Conservation (phyloP, 139 green algal genomes). For the Zygnema cylindricum region DNA sequence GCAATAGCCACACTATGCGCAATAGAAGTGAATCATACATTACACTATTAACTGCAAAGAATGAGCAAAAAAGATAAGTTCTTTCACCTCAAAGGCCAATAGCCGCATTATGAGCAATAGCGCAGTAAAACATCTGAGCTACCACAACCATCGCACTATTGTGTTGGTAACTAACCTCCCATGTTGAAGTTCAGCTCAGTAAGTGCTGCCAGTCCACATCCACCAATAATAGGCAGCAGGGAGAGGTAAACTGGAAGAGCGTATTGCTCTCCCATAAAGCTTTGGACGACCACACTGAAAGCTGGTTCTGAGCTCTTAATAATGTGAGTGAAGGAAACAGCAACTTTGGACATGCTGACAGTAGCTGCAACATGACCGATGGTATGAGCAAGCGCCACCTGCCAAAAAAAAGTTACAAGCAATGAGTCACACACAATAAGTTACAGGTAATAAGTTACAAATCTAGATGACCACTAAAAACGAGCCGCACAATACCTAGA, state of each 20-base stretch:
- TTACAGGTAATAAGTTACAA: no score
- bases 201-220: constrained; percentile 39
- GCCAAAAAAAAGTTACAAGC: constrained; percentile 33
- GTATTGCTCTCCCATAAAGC: constrained; percentile 82
- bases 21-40: background rate
- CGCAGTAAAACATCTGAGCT: background rate
- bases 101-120: background rate
- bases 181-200: constrained; percentile 89
- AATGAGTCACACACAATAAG: no score
- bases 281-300: constrained; percentile 90
- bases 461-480: no score
- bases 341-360: constrained; percentile 94
- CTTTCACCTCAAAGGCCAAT: background rate
- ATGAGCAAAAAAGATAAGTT: background rate
- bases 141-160: background rate
- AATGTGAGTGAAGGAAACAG: constrained; percentile 96
- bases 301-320: constrained; percentile 81
- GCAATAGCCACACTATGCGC: no score
- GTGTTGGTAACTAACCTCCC: constrained; percentile 18
- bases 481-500: no score
- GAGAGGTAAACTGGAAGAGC: constrained; percentile 81
- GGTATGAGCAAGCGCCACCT: constrained; percentile 79
- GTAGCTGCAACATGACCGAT: constrained; percentile 96
- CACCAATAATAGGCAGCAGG: constrained; percentile 91
- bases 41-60: background rate